phyloP scores from a whole-genome alignment of 2,329 filamentous ascomycete species.

The Chrysosphaeria jannelii region DNA sequence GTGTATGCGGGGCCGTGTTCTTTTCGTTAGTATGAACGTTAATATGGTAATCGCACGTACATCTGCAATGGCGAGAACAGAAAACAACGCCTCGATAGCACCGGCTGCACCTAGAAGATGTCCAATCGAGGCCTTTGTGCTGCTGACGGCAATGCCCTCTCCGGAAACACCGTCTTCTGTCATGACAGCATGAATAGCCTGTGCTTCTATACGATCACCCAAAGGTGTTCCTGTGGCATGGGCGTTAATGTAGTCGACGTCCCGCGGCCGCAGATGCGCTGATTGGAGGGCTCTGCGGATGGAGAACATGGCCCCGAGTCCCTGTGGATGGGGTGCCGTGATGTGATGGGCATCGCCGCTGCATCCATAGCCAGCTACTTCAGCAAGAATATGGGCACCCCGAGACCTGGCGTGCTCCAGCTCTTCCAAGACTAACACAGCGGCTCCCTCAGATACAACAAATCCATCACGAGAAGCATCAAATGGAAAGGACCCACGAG shows the following conservation, averaged over 20 bases:
- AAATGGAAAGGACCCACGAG: conserved; percentile 61
- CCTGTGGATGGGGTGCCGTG: conserved; percentile 64
- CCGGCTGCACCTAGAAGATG: conserved; percentile 81
- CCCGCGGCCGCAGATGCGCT: conserved; percentile 32
- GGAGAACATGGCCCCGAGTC: conserved; percentile 48
- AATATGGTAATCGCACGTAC: conserved; percentile 18
- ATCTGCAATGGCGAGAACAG: conserved; percentile 47
- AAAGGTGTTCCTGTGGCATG: conserved; percentile 73
- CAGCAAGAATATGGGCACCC: conserved; percentile 61
- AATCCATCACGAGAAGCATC: conserved; percentile 57
- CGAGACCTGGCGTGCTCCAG: conserved; percentile 59
- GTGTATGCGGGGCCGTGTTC: conserved; percentile 56
- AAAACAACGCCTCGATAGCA: conserved; percentile 67
- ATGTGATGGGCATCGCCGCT: conserved; percentile 83
- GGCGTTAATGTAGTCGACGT: conserved; percentile 80
- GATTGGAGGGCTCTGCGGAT: conserved; percentile 63
- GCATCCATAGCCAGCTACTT: conserved; percentile 65
- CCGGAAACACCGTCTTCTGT: conserved; percentile 31
- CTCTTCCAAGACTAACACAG: conserved; percentile 68
- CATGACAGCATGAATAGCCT: conserved; percentile 51
- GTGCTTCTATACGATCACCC: conserved; percentile 68
- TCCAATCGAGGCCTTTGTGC: conserved; percentile 78
- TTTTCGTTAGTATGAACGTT: conserved; percentile 10
- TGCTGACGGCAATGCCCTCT: conserved; percentile 54
- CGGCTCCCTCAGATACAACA: conserved; percentile 77